Evolutionary conservation across 371 early-diverging fungal genomes (phyloP).

Genomic region (Umbelopsis sp.): DNA sequence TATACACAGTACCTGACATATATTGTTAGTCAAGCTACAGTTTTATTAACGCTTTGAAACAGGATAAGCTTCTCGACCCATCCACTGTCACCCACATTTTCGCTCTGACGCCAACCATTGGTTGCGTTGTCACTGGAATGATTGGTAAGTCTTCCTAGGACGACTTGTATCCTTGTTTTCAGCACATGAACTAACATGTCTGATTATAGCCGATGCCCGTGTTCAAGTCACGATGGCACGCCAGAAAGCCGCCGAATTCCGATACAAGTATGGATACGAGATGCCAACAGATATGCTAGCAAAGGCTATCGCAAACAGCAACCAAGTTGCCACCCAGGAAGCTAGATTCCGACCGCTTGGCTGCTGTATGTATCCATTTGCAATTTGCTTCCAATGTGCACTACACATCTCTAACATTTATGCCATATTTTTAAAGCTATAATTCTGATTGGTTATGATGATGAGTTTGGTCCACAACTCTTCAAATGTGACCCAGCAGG

Average conservation of each 20-base stretch:
- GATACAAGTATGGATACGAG: slow-evolving; percentile 98
- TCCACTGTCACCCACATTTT: slow-evolving; percentile 92
- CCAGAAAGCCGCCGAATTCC: slow-evolving; percentile 96
- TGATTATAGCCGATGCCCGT: slow-evolving; percentile 83
- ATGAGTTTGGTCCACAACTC: slow-evolving; percentile 94
- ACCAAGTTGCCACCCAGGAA: slow-evolving; percentile 98
- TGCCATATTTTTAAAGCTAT: slow-evolving; percentile 68
- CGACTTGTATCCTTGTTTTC: too few relatives aligned
- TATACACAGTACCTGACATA: neutral
- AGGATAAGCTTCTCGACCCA: slow-evolving; percentile 97
- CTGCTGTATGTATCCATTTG: slow-evolving; percentile 71
- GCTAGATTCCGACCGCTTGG: slow-evolving; percentile 98
- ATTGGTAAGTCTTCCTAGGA: slow-evolving; percentile 57
- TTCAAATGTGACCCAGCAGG: slow-evolving; percentile 99
- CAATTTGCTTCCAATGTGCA: neutral
- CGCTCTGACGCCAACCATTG: slow-evolving; percentile 91
- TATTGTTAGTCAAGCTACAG: neutral
- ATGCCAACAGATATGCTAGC: slow-evolving; percentile 97
- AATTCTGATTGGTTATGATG: slow-evolving; percentile 95
- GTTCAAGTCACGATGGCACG: slow-evolving; percentile 92
- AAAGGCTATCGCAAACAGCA: slow-evolving; percentile 95
- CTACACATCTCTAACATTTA: neutral
- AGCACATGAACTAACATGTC: neutral
- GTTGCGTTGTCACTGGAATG: slow-evolving; percentile 98
- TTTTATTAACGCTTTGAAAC: neutral